Evolutionary conservation across 441 rosid genomes (phyloP).

Genomic region (Populus hybrid): DNA sequence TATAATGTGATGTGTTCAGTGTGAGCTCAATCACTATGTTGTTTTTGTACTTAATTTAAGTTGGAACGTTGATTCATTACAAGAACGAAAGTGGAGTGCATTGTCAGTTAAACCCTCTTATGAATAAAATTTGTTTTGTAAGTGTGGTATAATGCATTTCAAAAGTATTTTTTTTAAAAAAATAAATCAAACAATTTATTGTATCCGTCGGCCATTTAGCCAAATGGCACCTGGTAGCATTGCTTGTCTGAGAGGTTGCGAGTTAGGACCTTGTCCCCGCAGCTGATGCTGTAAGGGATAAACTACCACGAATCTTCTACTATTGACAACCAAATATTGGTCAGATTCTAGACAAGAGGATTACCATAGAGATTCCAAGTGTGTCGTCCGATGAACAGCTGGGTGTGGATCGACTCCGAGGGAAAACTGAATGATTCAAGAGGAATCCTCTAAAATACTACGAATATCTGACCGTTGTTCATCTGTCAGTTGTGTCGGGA

Average conservation of each 20-base stretch:
- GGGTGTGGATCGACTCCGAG: neutral
- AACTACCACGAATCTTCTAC: too few relatives aligned
- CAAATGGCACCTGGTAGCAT: too few relatives aligned
- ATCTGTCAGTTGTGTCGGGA: constrained; percentile 53
- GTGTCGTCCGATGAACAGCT: constrained; percentile 1
- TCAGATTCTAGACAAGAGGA: neutral
- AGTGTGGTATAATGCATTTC: neutral
- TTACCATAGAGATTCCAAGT: neutral
- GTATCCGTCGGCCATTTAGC: too few relatives aligned
- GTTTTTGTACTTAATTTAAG: neutral
- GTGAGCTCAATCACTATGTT: neutral
- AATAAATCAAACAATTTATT: too few relatives aligned
- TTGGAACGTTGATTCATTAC: neutral
- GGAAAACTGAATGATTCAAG: constrained; percentile 18
- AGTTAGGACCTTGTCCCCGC: too few relatives aligned
- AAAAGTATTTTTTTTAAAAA: too few relatives aligned
- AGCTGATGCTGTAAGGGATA: too few relatives aligned
- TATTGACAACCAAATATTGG: neutral
- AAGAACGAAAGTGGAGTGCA: neutral
- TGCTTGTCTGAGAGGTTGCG: too few relatives aligned
- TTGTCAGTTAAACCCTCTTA: neutral
- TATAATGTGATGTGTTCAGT: neutral
- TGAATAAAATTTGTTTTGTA: neutral
- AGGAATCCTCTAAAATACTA: constrained; percentile 42
- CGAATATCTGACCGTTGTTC: constrained; percentile 42